Conservation (phyloP, 805 yeast species). For the Lipomyces orientalis region DNA sequence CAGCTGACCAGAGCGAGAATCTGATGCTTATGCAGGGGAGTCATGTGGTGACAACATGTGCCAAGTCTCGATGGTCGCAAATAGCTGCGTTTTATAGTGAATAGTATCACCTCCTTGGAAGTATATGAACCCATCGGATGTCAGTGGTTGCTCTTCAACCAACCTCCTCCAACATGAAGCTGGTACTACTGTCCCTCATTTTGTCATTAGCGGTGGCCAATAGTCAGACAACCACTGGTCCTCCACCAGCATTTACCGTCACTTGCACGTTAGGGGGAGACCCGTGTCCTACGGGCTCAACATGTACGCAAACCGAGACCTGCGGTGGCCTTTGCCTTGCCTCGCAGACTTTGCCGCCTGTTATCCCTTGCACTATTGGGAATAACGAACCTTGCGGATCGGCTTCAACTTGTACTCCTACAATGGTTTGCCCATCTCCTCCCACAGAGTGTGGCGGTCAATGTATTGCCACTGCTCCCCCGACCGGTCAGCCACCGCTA, state of each 20-base stretch:
- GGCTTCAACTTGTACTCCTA: slow-evolving; percentile 8
- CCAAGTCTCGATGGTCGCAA: too few relatives aligned
- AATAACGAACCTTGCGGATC: not conserved
- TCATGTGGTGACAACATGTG: too few relatives aligned
- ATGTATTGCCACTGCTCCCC: slow-evolving; percentile 8
- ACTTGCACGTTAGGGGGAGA: not conserved
- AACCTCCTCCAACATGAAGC: slow-evolving; percentile 2
- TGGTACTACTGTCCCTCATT: not conserved
- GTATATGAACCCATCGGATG: too few relatives aligned
- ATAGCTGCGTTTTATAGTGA: too few relatives aligned
- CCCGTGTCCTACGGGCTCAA: slow-evolving; percentile 6
- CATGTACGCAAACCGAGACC: slow-evolving; percentile 6
- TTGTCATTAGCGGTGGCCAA: not conserved
- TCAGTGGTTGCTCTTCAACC: too few relatives aligned
- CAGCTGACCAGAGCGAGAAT: too few relatives aligned
- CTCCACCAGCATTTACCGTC: slow-evolving; percentile 3
- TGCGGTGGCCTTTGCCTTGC: slow-evolving; percentile 6
- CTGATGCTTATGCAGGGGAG: too few relatives aligned
- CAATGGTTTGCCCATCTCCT: slow-evolving; percentile 3
- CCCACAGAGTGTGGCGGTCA: slow-evolving; percentile 1
- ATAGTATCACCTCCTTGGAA: too few relatives aligned
- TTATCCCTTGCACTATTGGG: slow-evolving; percentile 5
- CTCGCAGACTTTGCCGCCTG: slow-evolving; percentile 3
- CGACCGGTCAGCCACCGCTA: not conserved
- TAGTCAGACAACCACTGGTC: not conserved